Evolutionary conservation across 2,329 filamentous ascomycete genomes (phyloP).

Genomic region (Chrysoporthe austroafricana): DNA sequence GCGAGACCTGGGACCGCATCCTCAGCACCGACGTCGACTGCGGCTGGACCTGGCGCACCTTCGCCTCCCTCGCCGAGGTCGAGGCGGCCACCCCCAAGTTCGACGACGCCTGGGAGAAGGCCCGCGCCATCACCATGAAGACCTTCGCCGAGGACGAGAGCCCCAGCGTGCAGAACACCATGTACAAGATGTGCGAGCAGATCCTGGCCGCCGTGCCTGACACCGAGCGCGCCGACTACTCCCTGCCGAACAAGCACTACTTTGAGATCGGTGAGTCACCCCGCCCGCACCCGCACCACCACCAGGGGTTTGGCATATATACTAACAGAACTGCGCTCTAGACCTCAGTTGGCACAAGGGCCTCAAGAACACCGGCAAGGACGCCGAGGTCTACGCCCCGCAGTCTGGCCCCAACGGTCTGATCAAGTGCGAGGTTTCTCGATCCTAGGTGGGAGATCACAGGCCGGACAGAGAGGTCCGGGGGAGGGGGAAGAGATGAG

Average conservation of each 20-base stretch:
- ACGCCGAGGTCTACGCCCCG: slow-evolving; percentile 93
- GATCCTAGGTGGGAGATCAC: slow-evolving; percentile 40
- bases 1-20: slow-evolving; percentile 93
- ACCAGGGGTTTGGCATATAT: not conserved
- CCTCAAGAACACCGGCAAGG: slow-evolving; percentile 90
- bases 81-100: slow-evolving; percentile 68
- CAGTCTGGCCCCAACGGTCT: slow-evolving; percentile 93
- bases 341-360: slow-evolving; percentile 97
- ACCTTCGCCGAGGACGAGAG: slow-evolving; percentile 89
- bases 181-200: slow-evolving; percentile 97
- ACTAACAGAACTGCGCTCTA: slow-evolving; percentile 40
- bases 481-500: not conserved
- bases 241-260: slow-evolving; percentile 97
- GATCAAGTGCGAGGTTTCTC: slow-evolving; percentile 88
- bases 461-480: not conserved
- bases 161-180: slow-evolving; percentile 92
- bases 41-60: slow-evolving; percentile 81
- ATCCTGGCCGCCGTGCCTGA: slow-evolving; percentile 78
- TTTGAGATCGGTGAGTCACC: slow-evolving; percentile 83
- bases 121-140: slow-evolving; percentile 85
- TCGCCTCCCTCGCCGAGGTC: slow-evolving; percentile 69
- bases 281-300: not conserved
- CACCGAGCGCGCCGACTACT: slow-evolving; percentile 76
- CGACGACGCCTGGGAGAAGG: slow-evolving; percentile 75
- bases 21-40: slow-evolving; percentile 91